A percentile compares a stretch with the other conserved stretches of the same genome.
phyloP scores from a whole-genome alignment of 2,329 filamentous ascomycete genomes.

The Aspergillus caelatus region DNA sequence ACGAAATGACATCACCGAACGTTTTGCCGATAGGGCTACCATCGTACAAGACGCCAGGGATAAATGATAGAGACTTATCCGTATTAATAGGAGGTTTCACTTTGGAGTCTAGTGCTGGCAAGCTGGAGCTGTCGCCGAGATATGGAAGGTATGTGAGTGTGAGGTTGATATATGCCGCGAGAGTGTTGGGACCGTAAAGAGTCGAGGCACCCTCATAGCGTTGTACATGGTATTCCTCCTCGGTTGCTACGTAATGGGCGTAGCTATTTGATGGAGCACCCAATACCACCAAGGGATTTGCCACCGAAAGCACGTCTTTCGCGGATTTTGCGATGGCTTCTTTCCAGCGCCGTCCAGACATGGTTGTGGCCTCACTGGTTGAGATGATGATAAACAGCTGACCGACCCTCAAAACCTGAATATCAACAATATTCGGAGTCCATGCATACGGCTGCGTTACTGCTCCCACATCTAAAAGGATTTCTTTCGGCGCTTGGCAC shows the following conservation, averaged over 20 bases:
- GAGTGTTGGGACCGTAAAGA: conserved; percentile 78
- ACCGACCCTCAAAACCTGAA: conserved; percentile 82
- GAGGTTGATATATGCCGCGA: conserved; percentile 85
- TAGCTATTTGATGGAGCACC: conserved; percentile 92
- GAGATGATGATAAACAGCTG: conserved; percentile 82
- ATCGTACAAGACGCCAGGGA: conserved; percentile 77
- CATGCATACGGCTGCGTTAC: conserved; percentile 78
- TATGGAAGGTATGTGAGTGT: conserved; percentile 73
- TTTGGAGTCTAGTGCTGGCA: conserved; percentile 53
- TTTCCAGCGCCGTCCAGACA: conserved; percentile 88
- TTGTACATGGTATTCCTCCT: conserved; percentile 80
- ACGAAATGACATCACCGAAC: conserved; percentile 69
- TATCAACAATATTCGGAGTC: conserved; percentile 88
- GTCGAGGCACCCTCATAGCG: conserved; percentile 96
- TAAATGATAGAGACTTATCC: conserved; percentile 75
- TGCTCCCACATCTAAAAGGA: conserved; percentile 86
- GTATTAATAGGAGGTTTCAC: conserved; percentile 77
- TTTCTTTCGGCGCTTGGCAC: conserved; percentile 81
- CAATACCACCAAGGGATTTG: conserved; percentile 72
- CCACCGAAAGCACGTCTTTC: conserved; percentile 53
- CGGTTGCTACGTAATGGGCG: conserved; percentile 77
- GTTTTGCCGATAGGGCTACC: conserved; percentile 63
- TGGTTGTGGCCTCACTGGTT: conserved; percentile 87
- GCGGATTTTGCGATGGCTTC: conserved; percentile 64
- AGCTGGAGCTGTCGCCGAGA: conserved; percentile 55